Evolutionary conservation across 345 rosid species (phyloP), one percentile per base, ranked within the genome.

Genomic region (Brassica carinata): DNA sequence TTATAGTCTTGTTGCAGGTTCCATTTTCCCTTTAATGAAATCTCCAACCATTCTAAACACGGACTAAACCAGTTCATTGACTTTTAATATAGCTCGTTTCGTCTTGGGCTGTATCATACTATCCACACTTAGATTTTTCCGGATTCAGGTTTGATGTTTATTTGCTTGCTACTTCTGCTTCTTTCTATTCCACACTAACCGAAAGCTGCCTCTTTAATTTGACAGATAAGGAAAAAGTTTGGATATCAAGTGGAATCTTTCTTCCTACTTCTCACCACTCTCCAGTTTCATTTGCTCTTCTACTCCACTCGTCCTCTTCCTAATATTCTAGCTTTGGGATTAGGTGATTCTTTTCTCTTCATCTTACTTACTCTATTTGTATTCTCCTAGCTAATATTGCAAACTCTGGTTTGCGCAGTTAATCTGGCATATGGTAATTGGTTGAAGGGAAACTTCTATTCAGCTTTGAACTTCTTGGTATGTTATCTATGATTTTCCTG

Each of bases 171-270:
- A 55, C 45, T 58, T 18, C 5, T 66, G 64, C 8, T 70, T 66
- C 5, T 58, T 64, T 72, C 33, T 61, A 15, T 63, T 48, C 71
- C 30, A 57, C 68, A 67, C 33, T 61, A 59, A 68, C 11, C 53
- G 1, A 48, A 61, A 13, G n/a, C 40, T 71, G 18, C 31, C 69
- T 67, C 57, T 81, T 81, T 31, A 31, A 31, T 31, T 8, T 66
- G 2, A 75, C 92, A 94, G 97, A 87, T 94, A 76, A 87, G 89
- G 75, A 63, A 77, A 48, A 89, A 87, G 81, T 95, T 95, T 85
- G 99, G 99, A 31, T 84, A 13, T 81, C 97, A 91, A 89, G 98
- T 91, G 79, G 99, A 91, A 83, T 91, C 91, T 75, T 91, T 95
- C 91, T 93, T 93, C 86, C 90, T 89, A 33, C 75, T 91, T 79